Evolutionary conservation across 2,329 filamentous ascomycete genomes (phyloP).

Genomic region (Zymoseptoria crescenta): DNA sequence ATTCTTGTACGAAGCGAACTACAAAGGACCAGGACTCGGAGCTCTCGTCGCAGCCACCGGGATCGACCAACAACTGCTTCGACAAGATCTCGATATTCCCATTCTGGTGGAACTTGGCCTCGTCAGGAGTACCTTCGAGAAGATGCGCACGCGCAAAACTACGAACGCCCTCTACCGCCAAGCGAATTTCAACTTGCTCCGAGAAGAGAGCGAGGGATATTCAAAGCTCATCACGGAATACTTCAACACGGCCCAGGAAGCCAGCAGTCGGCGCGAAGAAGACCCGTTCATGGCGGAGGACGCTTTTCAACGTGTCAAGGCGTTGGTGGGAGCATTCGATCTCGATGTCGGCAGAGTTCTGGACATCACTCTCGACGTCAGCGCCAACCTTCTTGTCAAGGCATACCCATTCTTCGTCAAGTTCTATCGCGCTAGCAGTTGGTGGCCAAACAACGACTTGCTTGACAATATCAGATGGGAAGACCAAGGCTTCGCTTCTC

Average conservation of each 20-base stretch:
- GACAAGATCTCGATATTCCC: conserved; percentile 71
- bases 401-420: conserved; percentile 93
- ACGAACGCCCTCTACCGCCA: conserved; percentile 92
- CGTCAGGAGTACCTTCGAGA: conserved; percentile 75
- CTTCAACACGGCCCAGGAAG: conserved; percentile 69
- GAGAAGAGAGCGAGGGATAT: conserved; percentile 94
- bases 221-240: conserved; percentile 93
- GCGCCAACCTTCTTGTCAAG: conserved; percentile 86
- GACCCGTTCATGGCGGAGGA: conserved; percentile 70
- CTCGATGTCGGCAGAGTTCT: conserved; percentile 90
- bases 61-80: conserved; percentile 65
- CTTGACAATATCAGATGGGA: conserved; percentile 39
- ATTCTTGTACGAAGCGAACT: conserved; percentile 66
- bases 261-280: conserved; percentile 58
- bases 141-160: conserved; percentile 77
- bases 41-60: conserved; percentile 64
- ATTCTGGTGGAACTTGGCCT: conserved; percentile 69
- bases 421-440: conserved; percentile 81
- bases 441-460: conserved; percentile 75
- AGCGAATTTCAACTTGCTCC: conserved; percentile 89
- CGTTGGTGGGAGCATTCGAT: conserved; percentile 92
- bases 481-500: conserved; percentile 50
- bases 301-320: conserved; percentile 87
- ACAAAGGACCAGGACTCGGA: conserved; percentile 50
- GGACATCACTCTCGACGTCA: conserved; percentile 91